Evolutionary conservation across 371 early-diverging fungal species (phyloP).

Genomic region (Ecytonucleospora hepatopenaei): DNA sequence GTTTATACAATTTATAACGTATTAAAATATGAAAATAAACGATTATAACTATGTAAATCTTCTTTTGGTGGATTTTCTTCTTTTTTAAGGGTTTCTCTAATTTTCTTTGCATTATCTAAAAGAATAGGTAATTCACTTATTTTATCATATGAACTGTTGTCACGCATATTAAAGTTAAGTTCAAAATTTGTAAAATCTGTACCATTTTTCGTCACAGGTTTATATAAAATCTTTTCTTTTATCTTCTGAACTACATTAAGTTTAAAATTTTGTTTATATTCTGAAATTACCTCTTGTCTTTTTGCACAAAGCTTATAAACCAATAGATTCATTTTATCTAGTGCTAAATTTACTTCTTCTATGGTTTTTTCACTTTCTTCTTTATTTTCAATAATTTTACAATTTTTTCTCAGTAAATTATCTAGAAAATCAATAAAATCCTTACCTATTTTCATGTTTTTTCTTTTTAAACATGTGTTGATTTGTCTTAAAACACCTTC

Average conservation of each 20-base stretch:
- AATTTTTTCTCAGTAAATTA: too few relatives aligned
- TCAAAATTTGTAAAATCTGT: not conserved
- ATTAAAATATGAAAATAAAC: not conserved
- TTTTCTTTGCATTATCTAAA: not conserved
- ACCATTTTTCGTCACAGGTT: not conserved
- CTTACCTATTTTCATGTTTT: too few relatives aligned
- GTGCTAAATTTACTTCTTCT: too few relatives aligned
- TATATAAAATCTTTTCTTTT: not conserved
- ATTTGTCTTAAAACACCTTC: too few relatives aligned
- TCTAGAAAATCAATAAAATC: too few relatives aligned
- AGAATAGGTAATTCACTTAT: not conserved
- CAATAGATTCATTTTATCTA: slow-evolving; percentile 10
- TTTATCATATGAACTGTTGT: not conserved
- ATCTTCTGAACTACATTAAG: not conserved
- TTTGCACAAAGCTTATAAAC: slow-evolving; percentile 12
- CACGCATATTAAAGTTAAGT: not conserved
- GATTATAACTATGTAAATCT: not conserved
- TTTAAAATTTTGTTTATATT: slow-evolving; percentile 4
- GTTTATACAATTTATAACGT: too few relatives aligned
- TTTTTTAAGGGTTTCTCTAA: not conserved
- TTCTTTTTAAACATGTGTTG: too few relatives aligned
- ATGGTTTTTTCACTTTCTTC: too few relatives aligned
- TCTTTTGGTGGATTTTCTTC: not conserved
- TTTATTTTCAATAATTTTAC: too few relatives aligned
- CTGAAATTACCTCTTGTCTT: slow-evolving; percentile 1